Evolutionary conservation across 1,284 basidiomycete species (phyloP).

Genomic region (Taiwanofungus camphoratus): DNA sequence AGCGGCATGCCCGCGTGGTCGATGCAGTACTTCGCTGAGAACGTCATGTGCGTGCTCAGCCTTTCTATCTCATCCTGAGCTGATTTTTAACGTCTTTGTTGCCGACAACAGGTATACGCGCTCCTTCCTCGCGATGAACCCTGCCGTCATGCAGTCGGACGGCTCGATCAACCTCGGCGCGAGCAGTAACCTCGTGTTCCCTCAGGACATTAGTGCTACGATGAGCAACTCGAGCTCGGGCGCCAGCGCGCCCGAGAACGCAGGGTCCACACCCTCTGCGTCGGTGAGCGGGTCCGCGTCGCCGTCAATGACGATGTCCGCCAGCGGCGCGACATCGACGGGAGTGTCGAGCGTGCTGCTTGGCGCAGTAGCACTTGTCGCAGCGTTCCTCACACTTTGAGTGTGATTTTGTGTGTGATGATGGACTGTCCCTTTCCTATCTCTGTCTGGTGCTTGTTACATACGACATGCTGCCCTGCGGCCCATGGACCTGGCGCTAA

Average conservation of each 20-base stretch:
- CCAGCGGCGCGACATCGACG: constrained; percentile 44
- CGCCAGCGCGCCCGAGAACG: constrained; percentile 22
- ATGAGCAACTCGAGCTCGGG: constrained; percentile 22
- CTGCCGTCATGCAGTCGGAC: constrained; percentile 44
- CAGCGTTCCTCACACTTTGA: constrained; percentile 54
- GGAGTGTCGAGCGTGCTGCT: constrained; percentile 46
- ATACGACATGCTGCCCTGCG: constrained; percentile 4
- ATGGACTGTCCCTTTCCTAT: neutral
- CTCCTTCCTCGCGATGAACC: constrained; percentile 56
- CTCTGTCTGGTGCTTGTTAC: neutral
- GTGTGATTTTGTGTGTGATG: no score
- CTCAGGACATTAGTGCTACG: constrained; percentile 45
- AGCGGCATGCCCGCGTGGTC: constrained; percentile 48
- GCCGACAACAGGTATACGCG: constrained; percentile 38
- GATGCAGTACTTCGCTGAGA: constrained; percentile 36
- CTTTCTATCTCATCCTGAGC: neutral
- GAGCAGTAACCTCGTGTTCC: constrained; percentile 48
- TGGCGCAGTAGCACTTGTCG: constrained; percentile 43
- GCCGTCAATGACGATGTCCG: constrained; percentile 15
- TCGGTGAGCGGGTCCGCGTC: constrained; percentile 24
- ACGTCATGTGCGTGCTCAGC: constrained; percentile 18
- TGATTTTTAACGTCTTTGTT: constrained; percentile 14
- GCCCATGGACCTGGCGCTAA: no score
- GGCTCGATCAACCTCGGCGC: constrained; percentile 48
- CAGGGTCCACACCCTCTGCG: constrained; percentile 24